phyloP scores from a whole-genome alignment of 371 early-diverging fungal species.

The Syncephalastrum sp. region DNA sequence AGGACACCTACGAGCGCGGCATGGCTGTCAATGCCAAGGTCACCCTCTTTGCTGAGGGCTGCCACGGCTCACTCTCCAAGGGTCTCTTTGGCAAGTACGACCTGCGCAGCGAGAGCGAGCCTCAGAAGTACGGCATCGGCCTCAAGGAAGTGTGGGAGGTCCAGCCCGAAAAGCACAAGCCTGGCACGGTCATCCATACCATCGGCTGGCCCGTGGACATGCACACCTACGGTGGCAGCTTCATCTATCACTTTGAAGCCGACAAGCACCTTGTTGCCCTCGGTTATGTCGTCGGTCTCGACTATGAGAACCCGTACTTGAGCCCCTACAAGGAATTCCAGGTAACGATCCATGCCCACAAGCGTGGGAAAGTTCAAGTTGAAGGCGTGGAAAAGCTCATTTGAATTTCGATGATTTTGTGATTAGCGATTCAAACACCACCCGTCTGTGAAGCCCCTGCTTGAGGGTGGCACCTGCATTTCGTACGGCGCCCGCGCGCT shows the following conservation, averaged over 20 bases:
- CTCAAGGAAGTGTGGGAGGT: conserved; percentile 99
- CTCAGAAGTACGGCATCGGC: conserved; percentile 93
- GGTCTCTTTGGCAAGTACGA: conserved; percentile 83
- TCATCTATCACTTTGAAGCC: conserved; percentile 91
- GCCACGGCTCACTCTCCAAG: conserved; percentile 96
- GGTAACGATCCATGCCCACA: conserved; percentile 13
- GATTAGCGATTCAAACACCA: conserved; percentile 88
- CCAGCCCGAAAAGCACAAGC: conserved; percentile 80
- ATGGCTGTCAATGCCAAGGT: conserved; percentile 95
- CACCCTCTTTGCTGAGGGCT: conserved; percentile 97
- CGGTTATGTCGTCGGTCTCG: conserved; percentile 92
- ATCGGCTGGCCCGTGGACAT: conserved; percentile 93
- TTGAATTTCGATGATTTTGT: conserved; percentile 10
- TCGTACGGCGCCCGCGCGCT: conserved; percentile 96
- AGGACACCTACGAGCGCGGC: conserved; percentile 91
- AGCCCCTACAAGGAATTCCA: conserved; percentile 97
- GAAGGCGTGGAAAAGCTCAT: conserved; percentile 19
- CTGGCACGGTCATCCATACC: conserved; percentile 87
- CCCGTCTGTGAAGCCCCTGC: conserved; percentile 73
- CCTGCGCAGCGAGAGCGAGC: conserved; percentile 80
- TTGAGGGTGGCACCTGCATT: conserved; percentile 92
- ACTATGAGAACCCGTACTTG: conserved; percentile 93
- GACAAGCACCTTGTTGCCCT: conserved; percentile 80
- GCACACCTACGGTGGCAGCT: conserved; percentile 92
- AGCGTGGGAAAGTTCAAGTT: neutral